Conservation (phyloP, 176 grass and related monocot genomes). For the Lolium perenne region DNA sequence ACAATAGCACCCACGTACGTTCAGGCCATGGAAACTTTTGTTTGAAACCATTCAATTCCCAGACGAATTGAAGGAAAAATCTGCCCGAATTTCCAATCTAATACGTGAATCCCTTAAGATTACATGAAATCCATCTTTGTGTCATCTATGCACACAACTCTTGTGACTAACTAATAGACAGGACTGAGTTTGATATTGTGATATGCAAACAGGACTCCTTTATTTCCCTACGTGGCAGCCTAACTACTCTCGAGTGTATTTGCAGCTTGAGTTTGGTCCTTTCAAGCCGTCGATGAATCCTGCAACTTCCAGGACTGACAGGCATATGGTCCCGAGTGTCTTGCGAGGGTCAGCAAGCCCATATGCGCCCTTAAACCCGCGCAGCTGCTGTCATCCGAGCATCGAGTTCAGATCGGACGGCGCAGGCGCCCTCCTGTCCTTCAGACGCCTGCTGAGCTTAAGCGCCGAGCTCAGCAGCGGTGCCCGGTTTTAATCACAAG, state of each 20-base stretch:
- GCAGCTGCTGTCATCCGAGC: not conserved
- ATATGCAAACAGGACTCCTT: not conserved
- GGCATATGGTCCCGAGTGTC: not conserved
- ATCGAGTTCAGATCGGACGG: slow-evolving; percentile 12
- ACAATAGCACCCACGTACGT: not conserved
- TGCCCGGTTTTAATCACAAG: not conserved
- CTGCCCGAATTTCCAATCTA: not conserved
- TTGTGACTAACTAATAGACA: not conserved
- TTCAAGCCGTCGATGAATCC: not conserved
- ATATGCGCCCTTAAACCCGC: not conserved
- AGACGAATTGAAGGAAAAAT: not conserved
- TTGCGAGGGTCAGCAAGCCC: not conserved
- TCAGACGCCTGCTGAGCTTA: not conserved
- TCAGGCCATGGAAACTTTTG: not conserved
- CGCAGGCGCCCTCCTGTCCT: not conserved
- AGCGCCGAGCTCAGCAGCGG: not conserved
- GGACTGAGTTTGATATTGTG: not conserved
- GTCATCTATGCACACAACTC: not conserved
- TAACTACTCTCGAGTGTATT: not conserved
- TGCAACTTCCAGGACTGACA: not conserved
- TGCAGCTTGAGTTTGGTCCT: not conserved
- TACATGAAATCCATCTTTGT: not conserved
- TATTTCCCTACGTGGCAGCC: not conserved
- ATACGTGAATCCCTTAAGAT: not conserved
- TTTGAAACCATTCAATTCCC: not conserved